A percentile compares a stretch with the other conserved stretches of the same genome.
phyloP scores from a whole-genome alignment of 148 eudicot genomes.

The Rhododendron ovatum region DNA sequence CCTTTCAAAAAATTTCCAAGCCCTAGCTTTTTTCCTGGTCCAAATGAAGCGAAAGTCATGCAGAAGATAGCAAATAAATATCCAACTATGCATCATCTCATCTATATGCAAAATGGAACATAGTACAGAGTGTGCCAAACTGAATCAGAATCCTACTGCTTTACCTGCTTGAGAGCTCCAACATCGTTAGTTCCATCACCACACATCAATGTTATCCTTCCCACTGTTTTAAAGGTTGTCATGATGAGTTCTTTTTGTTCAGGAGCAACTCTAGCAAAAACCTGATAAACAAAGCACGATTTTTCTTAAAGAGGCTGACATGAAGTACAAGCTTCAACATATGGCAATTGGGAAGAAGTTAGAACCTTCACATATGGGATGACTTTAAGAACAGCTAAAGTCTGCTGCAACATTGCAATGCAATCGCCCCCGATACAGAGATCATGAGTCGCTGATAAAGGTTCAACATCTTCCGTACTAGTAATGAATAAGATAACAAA shows the following conservation, averaged over 20 bases:
- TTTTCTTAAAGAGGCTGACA: not conserved
- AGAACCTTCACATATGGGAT: slow-evolving; percentile 90
- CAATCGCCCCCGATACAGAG: slow-evolving; percentile 91
- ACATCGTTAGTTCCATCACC: slow-evolving; percentile 99
- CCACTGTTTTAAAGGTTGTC: slow-evolving; percentile 86
- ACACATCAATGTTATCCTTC: slow-evolving; percentile 91
- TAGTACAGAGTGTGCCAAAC: not conserved
- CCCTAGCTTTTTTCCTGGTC: not conserved
- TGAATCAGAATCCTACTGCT: not conserved
- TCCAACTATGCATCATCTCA: not conserved
- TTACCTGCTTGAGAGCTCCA: slow-evolving; percentile 96
- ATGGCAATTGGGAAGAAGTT: not conserved
- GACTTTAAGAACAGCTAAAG: slow-evolving; percentile 62
- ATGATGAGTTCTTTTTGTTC: slow-evolving; percentile 94
- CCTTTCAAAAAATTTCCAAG: not conserved
- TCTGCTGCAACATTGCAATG: slow-evolving; percentile 87
- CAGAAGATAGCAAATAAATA: not conserved
- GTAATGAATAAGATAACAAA: slow-evolving; percentile 9
- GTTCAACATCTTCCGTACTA: slow-evolving; percentile 74
- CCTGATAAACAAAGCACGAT: slow-evolving; percentile 33
- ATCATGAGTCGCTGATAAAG: slow-evolving; percentile 67
- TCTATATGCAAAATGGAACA: not conserved
- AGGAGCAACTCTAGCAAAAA: slow-evolving; percentile 98
- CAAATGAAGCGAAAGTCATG: not conserved
- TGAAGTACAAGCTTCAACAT: not conserved